Percentiles rank a stretch among this genome's conserved stretches.
phyloP scores from a whole-genome alignment of 108 stramenopile species.

The Cylindrotheca closterium region DNA sequence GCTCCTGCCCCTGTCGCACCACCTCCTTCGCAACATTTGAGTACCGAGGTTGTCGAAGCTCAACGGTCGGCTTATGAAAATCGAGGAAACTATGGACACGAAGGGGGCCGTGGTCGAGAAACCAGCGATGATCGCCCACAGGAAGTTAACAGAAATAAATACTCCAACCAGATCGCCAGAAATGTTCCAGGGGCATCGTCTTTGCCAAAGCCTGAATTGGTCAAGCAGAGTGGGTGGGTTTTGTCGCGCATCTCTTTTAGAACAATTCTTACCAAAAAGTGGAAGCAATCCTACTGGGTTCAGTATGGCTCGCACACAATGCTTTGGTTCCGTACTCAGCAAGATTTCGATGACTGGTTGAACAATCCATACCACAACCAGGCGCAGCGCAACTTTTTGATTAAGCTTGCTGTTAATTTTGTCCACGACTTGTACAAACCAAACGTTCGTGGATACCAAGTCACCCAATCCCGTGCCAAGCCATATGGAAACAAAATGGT shows the following conservation, averaged over 20 bases:
- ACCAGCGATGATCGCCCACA: neutral
- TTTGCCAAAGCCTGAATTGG: slow-evolving; percentile 66
- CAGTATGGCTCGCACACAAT: slow-evolving; percentile 79
- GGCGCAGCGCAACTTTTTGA: slow-evolving; percentile 74
- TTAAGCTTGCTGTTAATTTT: slow-evolving; percentile 88
- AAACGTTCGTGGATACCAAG: slow-evolving; percentile 86
- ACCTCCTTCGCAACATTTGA: slow-evolving; percentile 7
- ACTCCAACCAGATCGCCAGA: slow-evolving; percentile 38
- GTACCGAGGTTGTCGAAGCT: no score
- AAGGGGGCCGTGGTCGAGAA: slow-evolving; percentile 9
- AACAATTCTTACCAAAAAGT: slow-evolving; percentile 87
- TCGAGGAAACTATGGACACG: neutral
- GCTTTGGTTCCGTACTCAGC: slow-evolving; percentile 71
- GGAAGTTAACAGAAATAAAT: slow-evolving; percentile 29
- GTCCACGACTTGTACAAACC: slow-evolving; percentile 84
- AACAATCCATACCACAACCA: slow-evolving; percentile 85
- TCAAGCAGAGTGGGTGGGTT: slow-evolving; percentile 74
- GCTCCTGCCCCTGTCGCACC: slow-evolving; percentile 27
- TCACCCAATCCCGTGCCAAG: slow-evolving; percentile 81
- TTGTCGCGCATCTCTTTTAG: slow-evolving; percentile 84
- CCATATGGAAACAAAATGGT: slow-evolving; percentile 79
- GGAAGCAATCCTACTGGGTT: slow-evolving; percentile 91
- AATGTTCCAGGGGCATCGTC: slow-evolving; percentile 55
- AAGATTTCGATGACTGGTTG: slow-evolving; percentile 86
- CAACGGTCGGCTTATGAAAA: slow-evolving; percentile 8